phyloP scores from a whole-genome alignment of 805 yeast genomes.

The Saccharomyces eubayanus region DNA sequence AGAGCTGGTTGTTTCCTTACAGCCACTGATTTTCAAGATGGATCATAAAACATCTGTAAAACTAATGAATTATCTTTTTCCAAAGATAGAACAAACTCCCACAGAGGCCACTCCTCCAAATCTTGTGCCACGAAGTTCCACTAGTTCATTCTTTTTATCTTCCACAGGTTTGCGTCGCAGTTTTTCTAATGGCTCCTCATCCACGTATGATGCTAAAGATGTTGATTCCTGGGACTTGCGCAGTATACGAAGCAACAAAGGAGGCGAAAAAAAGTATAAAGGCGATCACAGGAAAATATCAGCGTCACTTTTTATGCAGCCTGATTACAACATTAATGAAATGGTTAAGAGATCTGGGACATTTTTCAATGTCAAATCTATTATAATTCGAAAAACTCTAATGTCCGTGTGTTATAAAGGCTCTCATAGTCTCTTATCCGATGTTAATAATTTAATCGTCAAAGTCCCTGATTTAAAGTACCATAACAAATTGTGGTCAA shows the following conservation, averaged over 20 bases:
- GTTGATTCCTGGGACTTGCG: slow-evolving; percentile 15
- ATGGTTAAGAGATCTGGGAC: slow-evolving; percentile 69
- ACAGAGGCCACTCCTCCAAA: neutral
- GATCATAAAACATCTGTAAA: slow-evolving; percentile 47
- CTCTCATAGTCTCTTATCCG: slow-evolving; percentile 46
- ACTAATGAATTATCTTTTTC: slow-evolving; percentile 42
- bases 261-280: neutral
- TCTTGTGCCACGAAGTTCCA: neutral
- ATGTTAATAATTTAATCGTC: slow-evolving; percentile 48
- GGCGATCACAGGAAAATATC: slow-evolving; percentile 10
- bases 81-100: slow-evolving; percentile 22
- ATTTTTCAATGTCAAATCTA: slow-evolving; percentile 52
- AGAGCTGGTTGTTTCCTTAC: slow-evolving; percentile 39
- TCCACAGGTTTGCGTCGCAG: slow-evolving; percentile 3
- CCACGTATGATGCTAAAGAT: slow-evolving; percentile 6
- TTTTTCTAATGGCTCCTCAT: slow-evolving; percentile 2
- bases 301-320: slow-evolving; percentile 10
- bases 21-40: slow-evolving; percentile 49
- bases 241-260: slow-evolving; percentile 6
- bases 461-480: slow-evolving; percentile 43
- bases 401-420: slow-evolving; percentile 65
- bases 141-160: neutral
- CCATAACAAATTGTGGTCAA: slow-evolving; percentile 47
- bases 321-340: slow-evolving; percentile 36
- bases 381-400: slow-evolving; percentile 40